Percentiles rank a stretch among this genome's conserved stretches.
These are phyloP conservation scores for Lenwebbia sp. DNA, from an alignment of 345 rosid genomes.

Conservation along the genomic window DNA sequence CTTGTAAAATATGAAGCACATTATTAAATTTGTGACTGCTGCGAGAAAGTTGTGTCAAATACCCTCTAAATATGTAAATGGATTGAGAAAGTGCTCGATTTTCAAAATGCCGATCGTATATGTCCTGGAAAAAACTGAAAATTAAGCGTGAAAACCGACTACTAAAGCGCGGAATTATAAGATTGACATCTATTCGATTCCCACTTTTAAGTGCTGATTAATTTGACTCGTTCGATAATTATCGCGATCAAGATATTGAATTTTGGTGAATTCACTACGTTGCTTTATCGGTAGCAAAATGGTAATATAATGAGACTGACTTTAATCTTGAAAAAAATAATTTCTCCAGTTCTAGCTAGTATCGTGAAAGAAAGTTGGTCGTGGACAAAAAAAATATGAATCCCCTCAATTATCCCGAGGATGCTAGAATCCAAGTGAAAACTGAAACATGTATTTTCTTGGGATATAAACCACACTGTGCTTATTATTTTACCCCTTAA, in stretches of 20 bases:
- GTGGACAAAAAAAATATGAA: background rate
- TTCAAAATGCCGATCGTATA: background rate
- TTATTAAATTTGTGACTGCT: background rate
- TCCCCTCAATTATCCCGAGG: background rate
- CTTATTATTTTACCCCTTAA: background rate
- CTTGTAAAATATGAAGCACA: background rate
- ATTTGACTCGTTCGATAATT: background rate
- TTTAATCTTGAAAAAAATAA: background rate
- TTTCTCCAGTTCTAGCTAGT: background rate
- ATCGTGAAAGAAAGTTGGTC: background rate
- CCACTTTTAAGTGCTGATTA: background rate
- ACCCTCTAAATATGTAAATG: background rate
- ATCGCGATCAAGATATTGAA: background rate
- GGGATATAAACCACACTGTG: background rate
- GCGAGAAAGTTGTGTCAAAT: background rate
- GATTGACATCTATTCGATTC: background rate
- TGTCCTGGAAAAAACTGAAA: background rate
- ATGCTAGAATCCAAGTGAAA: background rate
- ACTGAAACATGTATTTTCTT: background rate
- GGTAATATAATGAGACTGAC: background rate
- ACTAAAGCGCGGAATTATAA: background rate
- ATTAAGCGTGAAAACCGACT: background rate
- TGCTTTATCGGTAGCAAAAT: background rate
- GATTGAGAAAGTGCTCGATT: background rate
- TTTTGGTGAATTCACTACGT: background rate